Base-by-base conservation (phyloP, 1,284 basidiomycete genomes). In the Cutaneotrichosporon sp. region DNA sequence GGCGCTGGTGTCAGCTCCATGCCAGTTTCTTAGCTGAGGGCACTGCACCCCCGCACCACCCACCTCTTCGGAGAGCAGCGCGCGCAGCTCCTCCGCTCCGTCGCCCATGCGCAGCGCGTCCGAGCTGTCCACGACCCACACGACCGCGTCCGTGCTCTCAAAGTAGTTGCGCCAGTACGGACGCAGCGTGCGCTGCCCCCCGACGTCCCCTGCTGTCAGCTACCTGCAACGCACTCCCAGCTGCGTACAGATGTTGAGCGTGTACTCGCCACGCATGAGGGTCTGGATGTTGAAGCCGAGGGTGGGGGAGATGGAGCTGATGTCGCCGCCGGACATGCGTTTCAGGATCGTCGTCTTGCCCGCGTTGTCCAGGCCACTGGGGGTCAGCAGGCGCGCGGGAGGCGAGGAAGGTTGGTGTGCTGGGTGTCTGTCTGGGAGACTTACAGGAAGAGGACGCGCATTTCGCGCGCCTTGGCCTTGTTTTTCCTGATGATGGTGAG, bases 91-190 rank as follows among this genome's bases (percentile, higher is more conserved):
- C 50, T 87, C 83, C 72, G 86, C 88, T 78, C 95, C 97, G 77
- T 99, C 95, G 46, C 83, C 79, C 83, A 98, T 90, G 60, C 97
- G 85, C 79, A 92, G 84, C 34, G 89, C 84, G 80, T 99, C 97
- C 46, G 89, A 87, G 0, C 92, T 95, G 81, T 99, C 97, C 36
- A 99, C 95, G 18, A 99, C 97, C 97, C 97, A 99, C 34, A 99
- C 92, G 52, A 99, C 84, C 4, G 91, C 95, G 80, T 99, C 97
- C 6, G 97, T 99, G 79, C 94, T 90, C 79, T 99, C 97, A 72
- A 99, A 99, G 81, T 99, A 99, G 80, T 99, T 99, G 34, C 93
- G 84, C 97, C 97, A 99, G 78, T 99, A 99, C 2, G 97, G 95
- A 24, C 97, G 85, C 47, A 99, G 86, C 0, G 93, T 95, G 57